These are phyloP conservation scores for Spathaspora girioi DNA, from an alignment of 805 yeast genomes.

Conservation along the genomic window DNA sequence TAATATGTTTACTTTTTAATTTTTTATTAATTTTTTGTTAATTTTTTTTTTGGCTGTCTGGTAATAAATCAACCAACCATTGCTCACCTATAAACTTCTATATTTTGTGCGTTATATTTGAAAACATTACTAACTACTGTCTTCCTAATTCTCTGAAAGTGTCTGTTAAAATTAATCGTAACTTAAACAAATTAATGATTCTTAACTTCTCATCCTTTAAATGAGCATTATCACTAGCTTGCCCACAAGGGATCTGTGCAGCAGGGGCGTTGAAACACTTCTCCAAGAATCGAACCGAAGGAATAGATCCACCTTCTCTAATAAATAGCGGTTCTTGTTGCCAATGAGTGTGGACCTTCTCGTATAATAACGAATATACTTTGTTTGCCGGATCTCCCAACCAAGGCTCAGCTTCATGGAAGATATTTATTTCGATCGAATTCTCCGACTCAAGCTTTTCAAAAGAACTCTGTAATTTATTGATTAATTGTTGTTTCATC, in stretches of 20 bases:
- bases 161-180: conserved; percentile 59
- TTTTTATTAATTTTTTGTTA: not conserved
- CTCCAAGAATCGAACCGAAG: conserved; percentile 82
- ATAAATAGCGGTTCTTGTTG: conserved; percentile 77
- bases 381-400: conserved; percentile 77
- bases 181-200: conserved; percentile 70
- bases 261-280: conserved; percentile 82
- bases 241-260: conserved; percentile 96
- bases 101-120: too few species aligned
- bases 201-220: conserved; percentile 82
- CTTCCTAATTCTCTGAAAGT: conserved; percentile 43
- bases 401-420: conserved; percentile 96
- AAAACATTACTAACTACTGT: not conserved
- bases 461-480: conserved; percentile 47
- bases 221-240: conserved; percentile 91
- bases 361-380: conserved; percentile 64
- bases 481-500: conserved; percentile 49
- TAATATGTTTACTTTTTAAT: not conserved
- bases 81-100: too few species aligned
- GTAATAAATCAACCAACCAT: too few species aligned
- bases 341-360: conserved; percentile 72
- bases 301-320: conserved; percentile 96
- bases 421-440: conserved; percentile 53
- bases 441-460: conserved; percentile 54
- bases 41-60: too few species aligned